Conservation (phyloP, 257 asterid species). For the Coffea eugenioides region DNA sequence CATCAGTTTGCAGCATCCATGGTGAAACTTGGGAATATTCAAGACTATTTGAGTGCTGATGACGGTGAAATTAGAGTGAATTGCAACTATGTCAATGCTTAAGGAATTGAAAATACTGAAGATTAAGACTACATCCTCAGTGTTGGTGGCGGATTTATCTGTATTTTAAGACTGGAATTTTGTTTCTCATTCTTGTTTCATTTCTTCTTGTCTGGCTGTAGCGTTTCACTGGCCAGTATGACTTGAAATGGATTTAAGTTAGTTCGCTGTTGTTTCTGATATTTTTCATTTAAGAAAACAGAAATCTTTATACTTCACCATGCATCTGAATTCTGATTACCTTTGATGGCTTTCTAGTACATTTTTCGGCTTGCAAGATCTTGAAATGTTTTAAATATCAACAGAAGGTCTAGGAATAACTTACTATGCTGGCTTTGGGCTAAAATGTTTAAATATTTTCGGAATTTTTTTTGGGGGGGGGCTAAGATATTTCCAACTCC, state of each 20-base stretch:
- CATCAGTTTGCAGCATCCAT: slow-evolving; percentile 72
- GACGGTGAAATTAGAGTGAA: slow-evolving; percentile 56
- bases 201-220: not conserved
- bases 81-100: slow-evolving; percentile 53
- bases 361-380: not conserved
- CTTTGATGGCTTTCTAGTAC: not conserved
- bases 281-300: not conserved
- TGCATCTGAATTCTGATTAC: too few relatives aligned
- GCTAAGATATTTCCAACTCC: too few relatives aligned
- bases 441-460: too few relatives aligned
- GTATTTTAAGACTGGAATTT: not conserved
- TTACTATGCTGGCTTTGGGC: not conserved
- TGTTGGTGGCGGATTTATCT: not conserved
- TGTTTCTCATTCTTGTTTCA: not conserved
- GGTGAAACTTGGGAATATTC: slow-evolving; percentile 76
- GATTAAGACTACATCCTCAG: not conserved
- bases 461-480: too few relatives aligned
- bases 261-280: not conserved
- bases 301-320: not conserved
- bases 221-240: not conserved
- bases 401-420: not conserved
- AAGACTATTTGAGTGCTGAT: slow-evolving; percentile 36
- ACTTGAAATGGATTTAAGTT: not conserved
- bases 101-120: not conserved
- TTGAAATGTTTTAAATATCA: not conserved